Evolutionary conservation across 2,329 filamentous ascomycete genomes (phyloP).

Genomic region (Cytospora piceicola): DNA sequence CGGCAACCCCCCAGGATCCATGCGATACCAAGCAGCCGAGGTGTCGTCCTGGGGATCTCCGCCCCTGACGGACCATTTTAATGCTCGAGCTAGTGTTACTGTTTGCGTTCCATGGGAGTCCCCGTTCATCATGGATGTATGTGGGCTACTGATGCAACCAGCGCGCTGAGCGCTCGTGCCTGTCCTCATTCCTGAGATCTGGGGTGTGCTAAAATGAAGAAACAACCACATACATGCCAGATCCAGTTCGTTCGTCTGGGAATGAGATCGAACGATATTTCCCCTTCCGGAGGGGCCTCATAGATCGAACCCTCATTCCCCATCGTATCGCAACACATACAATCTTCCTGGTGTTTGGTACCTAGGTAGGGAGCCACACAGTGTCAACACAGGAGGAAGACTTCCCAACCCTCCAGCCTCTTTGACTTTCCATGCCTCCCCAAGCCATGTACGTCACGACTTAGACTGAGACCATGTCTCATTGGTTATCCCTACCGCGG

Average conservation of each 20-base stretch:
- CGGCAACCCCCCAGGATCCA: slow-evolving; percentile 4
- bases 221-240: slow-evolving; percentile 21
- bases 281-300: slow-evolving; percentile 4
- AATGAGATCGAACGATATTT: slow-evolving; percentile 17
- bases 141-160: slow-evolving; percentile 9
- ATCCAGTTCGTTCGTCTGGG: slow-evolving; percentile 26
- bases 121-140: slow-evolving; percentile 1
- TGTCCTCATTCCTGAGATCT: slow-evolving; percentile 10
- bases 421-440: slow-evolving; percentile 16
- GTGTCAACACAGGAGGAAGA: slow-evolving; percentile 9
- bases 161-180: slow-evolving; percentile 19
- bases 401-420: slow-evolving; percentile 8
- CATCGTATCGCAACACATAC: background rate
- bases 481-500: slow-evolving; percentile 23
- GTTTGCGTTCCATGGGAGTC: slow-evolving; percentile 4
- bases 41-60: slow-evolving; percentile 11
- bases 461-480: slow-evolving; percentile 15
- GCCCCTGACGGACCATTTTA: slow-evolving; percentile 5
- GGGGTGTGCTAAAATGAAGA: slow-evolving; percentile 7
- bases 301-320: background rate
- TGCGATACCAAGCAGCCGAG: background rate
- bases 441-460: slow-evolving; percentile 31
- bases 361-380: slow-evolving; percentile 12
- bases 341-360: background rate
- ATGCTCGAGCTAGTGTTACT: background rate